These are phyloP conservation scores for Xylaria flabelliformis DNA, from an alignment of 495 filamentous ascomycete genomes.

Conservation along the genomic window DNA sequence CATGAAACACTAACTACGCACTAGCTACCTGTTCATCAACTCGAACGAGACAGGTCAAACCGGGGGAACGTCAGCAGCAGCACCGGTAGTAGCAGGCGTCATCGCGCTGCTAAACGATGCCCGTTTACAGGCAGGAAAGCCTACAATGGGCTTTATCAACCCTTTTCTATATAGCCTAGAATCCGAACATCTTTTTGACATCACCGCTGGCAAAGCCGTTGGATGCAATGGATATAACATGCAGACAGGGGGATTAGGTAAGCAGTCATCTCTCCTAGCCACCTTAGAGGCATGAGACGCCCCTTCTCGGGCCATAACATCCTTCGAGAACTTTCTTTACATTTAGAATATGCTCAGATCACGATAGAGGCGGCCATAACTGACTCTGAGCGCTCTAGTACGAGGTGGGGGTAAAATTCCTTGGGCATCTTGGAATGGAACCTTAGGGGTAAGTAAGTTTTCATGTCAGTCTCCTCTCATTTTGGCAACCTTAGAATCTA, in stretches of 20 bases:
- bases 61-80: slow-evolving; percentile 64
- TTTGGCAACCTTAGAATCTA: not conserved
- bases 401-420: slow-evolving; percentile 30
- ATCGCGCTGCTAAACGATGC: slow-evolving; percentile 71
- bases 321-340: no score
- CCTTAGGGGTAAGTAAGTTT: slow-evolving; percentile 18
- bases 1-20: not conserved
- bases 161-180: slow-evolving; percentile 67
- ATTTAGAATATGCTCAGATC: no score
- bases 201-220: slow-evolving; percentile 56
- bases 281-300: not conserved
- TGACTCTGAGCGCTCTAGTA: not conserved
- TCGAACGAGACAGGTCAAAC: slow-evolving; percentile 41
- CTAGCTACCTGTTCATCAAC: slow-evolving; percentile 21
- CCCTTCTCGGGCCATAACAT: not conserved
- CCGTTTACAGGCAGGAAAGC: slow-evolving; percentile 55
- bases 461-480: not conserved
- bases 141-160: slow-evolving; percentile 70
- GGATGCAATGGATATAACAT: slow-evolving; percentile 57
- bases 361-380: not conserved
- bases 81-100: slow-evolving; percentile 66
- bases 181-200: slow-evolving; percentile 60
- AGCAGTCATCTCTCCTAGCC: not conserved
- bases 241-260: slow-evolving; percentile 15
- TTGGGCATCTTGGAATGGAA: slow-evolving; percentile 36